A percentile compares a stretch with the other conserved stretches of the same genome.
These are phyloP conservation scores for Microbotryum saponariae DNA, from an alignment of 1,284 basidiomycete genomes.

Conservation along the genomic window DNA sequence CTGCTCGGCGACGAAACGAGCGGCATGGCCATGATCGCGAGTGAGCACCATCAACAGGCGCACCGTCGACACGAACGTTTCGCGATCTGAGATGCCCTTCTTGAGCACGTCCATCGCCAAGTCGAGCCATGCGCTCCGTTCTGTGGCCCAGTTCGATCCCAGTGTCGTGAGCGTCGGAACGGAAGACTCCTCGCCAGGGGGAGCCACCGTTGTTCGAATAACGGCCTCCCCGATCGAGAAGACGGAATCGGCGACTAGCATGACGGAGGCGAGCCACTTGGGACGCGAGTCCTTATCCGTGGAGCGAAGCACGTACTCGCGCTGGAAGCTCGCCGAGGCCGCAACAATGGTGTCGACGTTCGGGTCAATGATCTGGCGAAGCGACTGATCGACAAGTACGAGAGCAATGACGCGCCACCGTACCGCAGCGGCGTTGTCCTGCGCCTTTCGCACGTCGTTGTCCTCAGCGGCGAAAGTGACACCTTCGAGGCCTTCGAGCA, in stretches of 20 bases:
- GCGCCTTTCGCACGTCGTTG: conserved; percentile 49
- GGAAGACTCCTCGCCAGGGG: conserved; percentile 56
- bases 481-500: conserved; percentile 58
- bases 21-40: conserved; percentile 55
- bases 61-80: conserved; percentile 70
- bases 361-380: conserved; percentile 31
- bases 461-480: conserved; percentile 49
- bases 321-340: conserved; percentile 14
- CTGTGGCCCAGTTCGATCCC: conserved; percentile 56
- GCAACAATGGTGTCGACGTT: conserved; percentile 28
- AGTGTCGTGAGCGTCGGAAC: conserved; percentile 45
- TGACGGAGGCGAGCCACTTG: conserved; percentile 72
- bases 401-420: conserved; percentile 35
- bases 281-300: conserved; percentile 46
- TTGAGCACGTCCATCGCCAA: conserved; percentile 61
- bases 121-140: conserved; percentile 62
- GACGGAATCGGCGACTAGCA: conserved; percentile 73
- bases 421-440: conserved; percentile 17
- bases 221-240: conserved; percentile 60
- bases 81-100: conserved; percentile 56
- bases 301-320: conserved; percentile 12
- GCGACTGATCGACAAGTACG: conserved; percentile 31
- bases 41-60: conserved; percentile 75
- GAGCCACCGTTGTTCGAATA: conserved; percentile 51
- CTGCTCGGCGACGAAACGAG: conserved; percentile 56